Evolutionary conservation across 2,329 filamentous ascomycete species (phyloP), one percentile per base, ranked within the genome.

Genomic region (Fusarium nelsonii): DNA sequence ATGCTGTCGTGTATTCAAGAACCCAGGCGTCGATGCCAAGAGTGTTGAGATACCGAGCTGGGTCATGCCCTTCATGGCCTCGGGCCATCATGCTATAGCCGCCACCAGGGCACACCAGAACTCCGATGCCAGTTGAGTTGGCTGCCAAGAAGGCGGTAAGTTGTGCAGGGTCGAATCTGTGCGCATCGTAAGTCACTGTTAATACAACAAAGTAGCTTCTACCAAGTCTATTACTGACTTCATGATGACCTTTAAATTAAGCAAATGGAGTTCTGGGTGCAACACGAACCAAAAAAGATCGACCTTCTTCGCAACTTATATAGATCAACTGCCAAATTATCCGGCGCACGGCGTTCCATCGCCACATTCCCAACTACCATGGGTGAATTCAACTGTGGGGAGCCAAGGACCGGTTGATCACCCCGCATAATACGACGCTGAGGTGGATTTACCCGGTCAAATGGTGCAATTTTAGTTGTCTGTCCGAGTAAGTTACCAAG

Each of bases 1-100:
- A 46, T 1, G 63, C 43, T 2, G 67, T 70, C 0, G 68, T 68
- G 26, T 70, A 70, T 5, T 64, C 59, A 1, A 70, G 59, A 11
- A 70, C 63, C 68, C 68, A 70, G 1, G 68, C 68, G 39, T 70
- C 68, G 18, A 70, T 68, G 5, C 67, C 67, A 41, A 68, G 63
- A 4, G 56, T 43, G 9, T 61, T 70, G 37, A 70, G 68, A 36
- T 54, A 68, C 3, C 53, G 14, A 20, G 68, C 58, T 16, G 68
- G 59, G 4, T 50, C 44, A 8, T 44, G 33, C 4, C 68, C 68
- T n/a, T 70, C 68, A 14, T 70, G 63, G 1, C 37, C 60, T 11
- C 53, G 50, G 2, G 68, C 63, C 6, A 70, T 23, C 4, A 51
- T 33, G 11, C 48, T 51, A 2, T 70, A 70, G 4, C 68, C 68